Base-by-base conservation (phyloP, 2,329 filamentous ascomycete genomes). In the Madurella fahalii region DNA sequence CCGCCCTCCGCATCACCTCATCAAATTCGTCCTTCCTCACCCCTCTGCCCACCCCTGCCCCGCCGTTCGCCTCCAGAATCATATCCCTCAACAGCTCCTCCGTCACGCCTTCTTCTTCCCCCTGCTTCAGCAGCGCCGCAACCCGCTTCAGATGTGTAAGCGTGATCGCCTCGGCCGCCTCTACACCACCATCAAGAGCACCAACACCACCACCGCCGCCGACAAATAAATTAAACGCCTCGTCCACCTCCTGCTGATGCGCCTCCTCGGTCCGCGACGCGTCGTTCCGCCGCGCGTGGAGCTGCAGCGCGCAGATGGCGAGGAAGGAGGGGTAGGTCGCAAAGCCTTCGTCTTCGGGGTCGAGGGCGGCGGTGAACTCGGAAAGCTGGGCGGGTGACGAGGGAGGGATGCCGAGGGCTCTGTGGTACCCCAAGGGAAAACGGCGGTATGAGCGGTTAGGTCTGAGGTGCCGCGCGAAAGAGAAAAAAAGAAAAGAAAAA, bases 11-110 rank as follows among this genome's bases (percentile, higher is more conserved):
- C 90, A 96, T 93, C 5, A 96, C 89, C 52, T 82, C 82, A 71
- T 91, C 87, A 72, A 96, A 96, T 66, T 96, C 90, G 50, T 88
- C 85, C 66, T 85, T 76, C 40, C 77, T 82, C 9, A 95, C 93
- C 8, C 88, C 90, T 53, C 77, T 80, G 39, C 77, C 82, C 11
- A 88, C 80, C 15, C 87, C 86, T 4, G 80, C 83, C 1, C 89
- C 90, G 2, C 89, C 89, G 70, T 95, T 96, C 47, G 93, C 94
- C 77, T 97, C 93, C 47, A 91, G 75, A 54, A 99, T 87, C 94
- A 99, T 99, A 74, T 96, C 91, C 73, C 83, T 84, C 67, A 99
- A 74, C 67, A 95, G 72, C 47, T 90, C 86, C 65, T 97, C 94
- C 56, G 83, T 82, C 20, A 95, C 85, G 58, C 85, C 85, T 58